Evolutionary conservation across 306 rosid species (phyloP), one percentile per base, ranked within the genome.

Genomic region (Sphenostylis stenocarpa): DNA sequence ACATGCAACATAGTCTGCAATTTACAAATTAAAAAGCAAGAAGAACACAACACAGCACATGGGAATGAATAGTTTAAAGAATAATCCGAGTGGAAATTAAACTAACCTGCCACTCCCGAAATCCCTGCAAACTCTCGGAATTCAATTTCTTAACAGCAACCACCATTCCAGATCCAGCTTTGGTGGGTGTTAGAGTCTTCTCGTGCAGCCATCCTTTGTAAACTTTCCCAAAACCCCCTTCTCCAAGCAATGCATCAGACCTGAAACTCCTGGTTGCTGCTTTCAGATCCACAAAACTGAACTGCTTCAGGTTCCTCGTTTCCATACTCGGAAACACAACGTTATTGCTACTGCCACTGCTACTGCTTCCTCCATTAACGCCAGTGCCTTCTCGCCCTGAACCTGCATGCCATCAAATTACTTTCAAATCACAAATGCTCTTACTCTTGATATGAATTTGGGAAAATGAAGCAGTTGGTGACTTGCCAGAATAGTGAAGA

Each of bases 221-320:
- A 39, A 95, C 98, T 81, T 72, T 88, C 8, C 97, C 98, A 79
- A 95, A 95, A 3, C 97, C 98, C 33, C 97, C 97, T 65, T 90
- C 91, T 6, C 98, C 98, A 34, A 92, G 75, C 81, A 94, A 75
- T 61, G 81, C 12, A 79, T 87, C 88, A 3, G 81, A 13, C 61
- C 72, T 92, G 90, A 95, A 95, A 73, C 76, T 77, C 85, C 33
- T 89, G 0, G 97, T 84, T 5, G 93, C 90, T 0, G 82, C 53
- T 79, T 82, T 92, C 88, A 92, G 21, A 21, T 94, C 98, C 9
- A 72, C 78, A 67, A 84, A 86, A 33, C 36, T 89, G 82, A 89
- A 94, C 29, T 73, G 89, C 70, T 82, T 92, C 90, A 64, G 19
- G 45, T 17, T 36, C 11, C 15, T 1, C 31, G 15, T 16, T 64